These are phyloP conservation scores for Apiospora hydei DNA, from an alignment of 2,329 filamentous ascomycete species.

Conservation along the genomic window DNA sequence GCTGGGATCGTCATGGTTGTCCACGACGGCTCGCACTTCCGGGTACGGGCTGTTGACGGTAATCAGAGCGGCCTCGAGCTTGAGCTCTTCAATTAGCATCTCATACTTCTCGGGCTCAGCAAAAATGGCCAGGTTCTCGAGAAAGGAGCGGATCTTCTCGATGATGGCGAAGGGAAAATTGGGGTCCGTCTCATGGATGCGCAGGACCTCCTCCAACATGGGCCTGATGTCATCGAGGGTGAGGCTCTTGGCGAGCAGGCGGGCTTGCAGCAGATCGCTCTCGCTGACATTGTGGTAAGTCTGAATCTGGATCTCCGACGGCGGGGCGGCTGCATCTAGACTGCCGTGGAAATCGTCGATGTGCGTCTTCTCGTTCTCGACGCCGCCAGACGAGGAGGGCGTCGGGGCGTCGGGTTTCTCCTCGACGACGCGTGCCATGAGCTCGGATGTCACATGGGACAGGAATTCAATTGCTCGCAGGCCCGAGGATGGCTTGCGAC, in stretches of 20 bases:
- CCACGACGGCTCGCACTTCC: slow-evolving; percentile 54
- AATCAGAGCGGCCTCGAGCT: slow-evolving; percentile 44
- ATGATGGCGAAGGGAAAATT: slow-evolving; percentile 54
- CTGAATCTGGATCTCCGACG: slow-evolving; percentile 7
- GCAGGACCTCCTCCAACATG: slow-evolving; percentile 47
- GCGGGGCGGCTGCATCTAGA: not conserved
- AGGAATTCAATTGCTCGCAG: not conserved
- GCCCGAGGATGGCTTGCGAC: slow-evolving; percentile 16
- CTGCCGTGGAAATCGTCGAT: not conserved
- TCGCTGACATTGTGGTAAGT: slow-evolving; percentile 37
- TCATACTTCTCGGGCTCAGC: slow-evolving; percentile 47
- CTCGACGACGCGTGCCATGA: slow-evolving; percentile 20
- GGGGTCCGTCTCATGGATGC: slow-evolving; percentile 53
- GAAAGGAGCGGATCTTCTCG: slow-evolving; percentile 49
- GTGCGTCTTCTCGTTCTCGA: slow-evolving; percentile 17
- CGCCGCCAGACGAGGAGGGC: slow-evolving; percentile 14
- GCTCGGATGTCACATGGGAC: slow-evolving; percentile 1
- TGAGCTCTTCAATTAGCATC: slow-evolving; percentile 43
- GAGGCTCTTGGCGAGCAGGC: slow-evolving; percentile 33
- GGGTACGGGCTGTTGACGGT: slow-evolving; percentile 47
- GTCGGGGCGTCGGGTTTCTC: slow-evolving; percentile 5
- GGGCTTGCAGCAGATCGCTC: slow-evolving; percentile 36
- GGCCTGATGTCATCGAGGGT: slow-evolving; percentile 36
- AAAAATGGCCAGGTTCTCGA: slow-evolving; percentile 39
- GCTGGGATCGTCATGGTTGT: slow-evolving; percentile 48